Conservation (phyloP, 805 yeast species). For the Spathaspora passalidarum region DNA sequence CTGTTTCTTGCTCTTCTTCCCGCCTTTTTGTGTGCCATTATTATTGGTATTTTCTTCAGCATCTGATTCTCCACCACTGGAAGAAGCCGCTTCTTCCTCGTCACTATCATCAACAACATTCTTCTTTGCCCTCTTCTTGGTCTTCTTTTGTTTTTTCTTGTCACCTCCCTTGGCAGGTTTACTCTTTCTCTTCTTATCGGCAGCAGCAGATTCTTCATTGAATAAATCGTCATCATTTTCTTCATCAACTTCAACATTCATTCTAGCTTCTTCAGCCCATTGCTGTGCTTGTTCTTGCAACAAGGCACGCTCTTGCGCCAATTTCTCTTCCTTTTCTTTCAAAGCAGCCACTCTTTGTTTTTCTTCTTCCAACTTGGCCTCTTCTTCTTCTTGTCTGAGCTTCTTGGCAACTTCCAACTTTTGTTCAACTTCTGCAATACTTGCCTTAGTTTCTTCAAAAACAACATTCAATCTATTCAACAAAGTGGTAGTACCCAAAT, state of each 20-base stretch:
- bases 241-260: conserved; percentile 34
- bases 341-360: conserved; percentile 41
- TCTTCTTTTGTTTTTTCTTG: conserved; percentile 20
- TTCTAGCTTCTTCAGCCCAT: conserved; percentile 44
- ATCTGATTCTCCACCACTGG: conserved; percentile 13
- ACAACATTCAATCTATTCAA: conserved; percentile 67
- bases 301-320: conserved; percentile 43
- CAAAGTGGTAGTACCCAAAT: conserved; percentile 75
- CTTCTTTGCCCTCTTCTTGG: conserved; percentile 27
- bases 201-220: conserved; percentile 49
- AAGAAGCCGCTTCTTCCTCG: conserved; percentile 26
- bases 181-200: conserved; percentile 24
- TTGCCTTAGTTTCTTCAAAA: conserved; percentile 67
- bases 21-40: conserved; percentile 8
- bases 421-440: conserved; percentile 52
- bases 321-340: conserved; percentile 44
- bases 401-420: conserved; percentile 75
- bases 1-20: conserved; percentile 19
- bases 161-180: conserved; percentile 15
- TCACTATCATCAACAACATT: conserved; percentile 33
- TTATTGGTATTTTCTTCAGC: conserved; percentile 13
- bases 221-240: conserved; percentile 32
- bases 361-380: conserved; percentile 30
- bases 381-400: conserved; percentile 56
- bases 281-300: conserved; percentile 51